Evolutionary conservation across 257 asterid genomes (phyloP).

Genomic region (Solanum megistacrolobum): DNA sequence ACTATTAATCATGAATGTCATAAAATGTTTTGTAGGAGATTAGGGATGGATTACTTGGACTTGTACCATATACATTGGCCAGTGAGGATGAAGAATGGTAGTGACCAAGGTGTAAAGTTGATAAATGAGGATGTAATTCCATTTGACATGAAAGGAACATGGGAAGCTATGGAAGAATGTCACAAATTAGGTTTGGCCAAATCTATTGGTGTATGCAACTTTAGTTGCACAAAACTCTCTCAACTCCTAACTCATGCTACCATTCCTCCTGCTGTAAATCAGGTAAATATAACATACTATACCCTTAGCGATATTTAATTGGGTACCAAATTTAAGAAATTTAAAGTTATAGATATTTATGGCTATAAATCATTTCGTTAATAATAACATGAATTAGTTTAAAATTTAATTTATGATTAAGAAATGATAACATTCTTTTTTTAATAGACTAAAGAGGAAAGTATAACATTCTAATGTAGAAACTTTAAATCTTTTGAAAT

Average conservation of each 20-base stretch:
- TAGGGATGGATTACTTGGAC: slow-evolving; percentile 39
- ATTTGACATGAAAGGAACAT: slow-evolving; percentile 28
- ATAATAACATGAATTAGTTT: not conserved
- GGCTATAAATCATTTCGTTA: not conserved
- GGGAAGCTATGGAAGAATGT: slow-evolving; percentile 60
- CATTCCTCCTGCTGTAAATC: slow-evolving; percentile 43
- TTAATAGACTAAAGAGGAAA: too few species aligned
- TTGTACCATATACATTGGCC: slow-evolving; percentile 54
- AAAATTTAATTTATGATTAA: too few species aligned
- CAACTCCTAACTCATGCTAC: slow-evolving; percentile 16
- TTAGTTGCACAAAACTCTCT: slow-evolving; percentile 35
- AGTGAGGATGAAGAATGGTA: slow-evolving; percentile 12
- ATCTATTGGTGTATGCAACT: slow-evolving; percentile 56
- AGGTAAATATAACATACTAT: slow-evolving; percentile 11
- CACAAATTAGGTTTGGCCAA: slow-evolving; percentile 31
- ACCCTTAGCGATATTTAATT: not conserved
- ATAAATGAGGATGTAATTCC: slow-evolving; percentile 21
- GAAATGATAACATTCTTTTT: not conserved
- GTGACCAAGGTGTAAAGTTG: not conserved
- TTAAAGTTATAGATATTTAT: not conserved
- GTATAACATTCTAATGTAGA: not conserved
- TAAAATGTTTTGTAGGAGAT: slow-evolving; percentile 5
- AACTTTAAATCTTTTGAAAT: not conserved
- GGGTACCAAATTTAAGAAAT: not conserved
- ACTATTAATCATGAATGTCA: not conserved